These are phyloP conservation scores for Blastobotrys illinoisensis DNA, from an alignment of 1,139 yeast species.

Conservation along the genomic window DNA sequence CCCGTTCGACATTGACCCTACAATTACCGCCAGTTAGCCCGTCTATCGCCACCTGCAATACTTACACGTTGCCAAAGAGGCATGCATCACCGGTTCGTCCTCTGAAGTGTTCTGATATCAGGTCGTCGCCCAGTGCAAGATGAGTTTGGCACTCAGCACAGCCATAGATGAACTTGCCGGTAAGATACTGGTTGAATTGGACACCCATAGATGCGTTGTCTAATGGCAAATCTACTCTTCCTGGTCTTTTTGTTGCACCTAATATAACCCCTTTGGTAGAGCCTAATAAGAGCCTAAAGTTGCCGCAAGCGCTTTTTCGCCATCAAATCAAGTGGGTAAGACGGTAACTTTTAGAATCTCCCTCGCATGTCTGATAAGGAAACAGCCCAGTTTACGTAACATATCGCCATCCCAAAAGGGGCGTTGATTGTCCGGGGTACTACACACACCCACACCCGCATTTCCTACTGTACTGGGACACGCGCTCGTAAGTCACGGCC, in stretches of 20 bases:
- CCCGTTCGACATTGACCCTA: conserved; percentile 35
- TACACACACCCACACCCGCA: not conserved
- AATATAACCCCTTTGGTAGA: conserved; percentile 2
- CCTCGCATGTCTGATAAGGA: not conserved
- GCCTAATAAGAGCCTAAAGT: conserved; percentile 1
- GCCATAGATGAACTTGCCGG: conserved; percentile 32
- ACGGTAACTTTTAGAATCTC: not conserved
- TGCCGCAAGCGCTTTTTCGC: not conserved
- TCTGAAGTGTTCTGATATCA: conserved; percentile 36
- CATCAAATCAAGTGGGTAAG: not conserved
- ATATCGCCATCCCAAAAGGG: not conserved
- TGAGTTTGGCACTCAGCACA: conserved; percentile 38
- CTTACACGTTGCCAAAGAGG: conserved; percentile 36
- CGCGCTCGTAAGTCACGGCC: not conserved
- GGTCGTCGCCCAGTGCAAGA: conserved; percentile 32
- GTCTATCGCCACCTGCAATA: conserved; percentile 35
- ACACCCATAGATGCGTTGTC: conserved; percentile 29
- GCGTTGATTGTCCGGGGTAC: not conserved
- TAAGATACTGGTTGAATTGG: conserved; percentile 31
- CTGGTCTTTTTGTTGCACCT: not conserved
- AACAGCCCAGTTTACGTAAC: not conserved
- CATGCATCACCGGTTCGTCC: conserved; percentile 40
- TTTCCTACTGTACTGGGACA: not conserved
- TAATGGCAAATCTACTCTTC: not conserved
- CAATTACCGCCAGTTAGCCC: conserved; percentile 22